A percentile compares a stretch with the other conserved stretches of the same genome.
Evolutionary conservation across 352 stramenopile species (phyloP).

Genomic region (Pythium oligandrum): DNA sequence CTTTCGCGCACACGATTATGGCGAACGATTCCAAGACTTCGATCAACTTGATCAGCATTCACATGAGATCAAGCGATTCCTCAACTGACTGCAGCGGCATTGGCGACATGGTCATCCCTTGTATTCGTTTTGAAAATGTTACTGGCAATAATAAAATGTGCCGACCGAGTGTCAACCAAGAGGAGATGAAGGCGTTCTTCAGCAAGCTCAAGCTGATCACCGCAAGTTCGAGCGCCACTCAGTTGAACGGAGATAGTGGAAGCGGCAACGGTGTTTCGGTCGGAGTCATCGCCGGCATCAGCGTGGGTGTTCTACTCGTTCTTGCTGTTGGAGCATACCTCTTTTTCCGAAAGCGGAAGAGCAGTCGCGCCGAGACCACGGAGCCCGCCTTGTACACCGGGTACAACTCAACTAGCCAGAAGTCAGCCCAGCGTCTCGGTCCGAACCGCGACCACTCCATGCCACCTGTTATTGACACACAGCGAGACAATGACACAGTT

Average conservation of each 20-base stretch:
- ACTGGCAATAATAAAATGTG: slow-evolving; percentile 20
- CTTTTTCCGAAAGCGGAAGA: slow-evolving; percentile 13
- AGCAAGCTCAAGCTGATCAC: background rate
- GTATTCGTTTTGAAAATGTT: slow-evolving; percentile 20
- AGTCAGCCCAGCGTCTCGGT: background rate
- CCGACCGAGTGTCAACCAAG: slow-evolving; percentile 26
- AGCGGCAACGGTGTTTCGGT: slow-evolving; percentile 19
- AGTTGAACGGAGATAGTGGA: slow-evolving; percentile 8
- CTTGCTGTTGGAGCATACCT: slow-evolving; percentile 10
- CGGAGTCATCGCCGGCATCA: slow-evolving; percentile 17
- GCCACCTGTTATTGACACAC: slow-evolving; percentile 7
- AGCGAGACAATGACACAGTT: slow-evolving; percentile 12
- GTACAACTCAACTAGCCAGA: background rate
- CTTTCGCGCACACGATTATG: slow-evolving; percentile 25
- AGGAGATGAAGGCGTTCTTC: slow-evolving; percentile 23
- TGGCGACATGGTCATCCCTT: slow-evolving; percentile 40
- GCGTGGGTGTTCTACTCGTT: slow-evolving; percentile 11
- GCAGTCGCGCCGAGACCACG: background rate
- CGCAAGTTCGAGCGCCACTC: slow-evolving; percentile 1
- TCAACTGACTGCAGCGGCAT: slow-evolving; percentile 17
- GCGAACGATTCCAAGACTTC: background rate
- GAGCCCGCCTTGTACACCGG: background rate
- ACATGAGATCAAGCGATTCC: slow-evolving; percentile 28
- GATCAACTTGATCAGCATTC: slow-evolving; percentile 30
- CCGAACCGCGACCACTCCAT: background rate